A percentile compares a stretch with the other conserved stretches of the same genome.
Evolutionary conservation across 805 yeast genomes (phyloP).

Genomic region (Saccharomycopsis fermentans): DNA sequence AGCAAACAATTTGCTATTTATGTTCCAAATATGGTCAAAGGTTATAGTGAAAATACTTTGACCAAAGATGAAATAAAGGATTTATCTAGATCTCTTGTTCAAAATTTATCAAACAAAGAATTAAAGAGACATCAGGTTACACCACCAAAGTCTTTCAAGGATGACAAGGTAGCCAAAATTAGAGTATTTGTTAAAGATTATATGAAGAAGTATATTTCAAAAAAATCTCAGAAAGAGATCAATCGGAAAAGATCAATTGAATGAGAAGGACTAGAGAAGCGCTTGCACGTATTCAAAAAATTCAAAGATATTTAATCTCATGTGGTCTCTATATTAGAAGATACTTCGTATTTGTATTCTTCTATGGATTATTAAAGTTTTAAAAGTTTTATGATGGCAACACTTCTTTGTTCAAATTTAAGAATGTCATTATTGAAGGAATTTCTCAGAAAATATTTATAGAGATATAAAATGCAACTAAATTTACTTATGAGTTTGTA

Average conservation of each 20-base stretch:
- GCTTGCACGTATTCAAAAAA: not conserved
- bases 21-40: slow-evolving; percentile 71
- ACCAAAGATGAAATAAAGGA: slow-evolving; percentile 66
- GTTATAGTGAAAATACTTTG: slow-evolving; percentile 46
- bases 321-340: not conserved
- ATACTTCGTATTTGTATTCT: not conserved
- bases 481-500: not conserved
- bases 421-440: not conserved
- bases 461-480: not conserved
- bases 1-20: slow-evolving; percentile 48
- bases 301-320: not conserved
- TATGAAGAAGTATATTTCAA: slow-evolving; percentile 47
- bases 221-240: not conserved
- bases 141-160: slow-evolving; percentile 48
- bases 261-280: not conserved
- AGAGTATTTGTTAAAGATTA: slow-evolving; percentile 51
- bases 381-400: not conserved
- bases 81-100: slow-evolving; percentile 72
- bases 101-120: slow-evolving; percentile 61
- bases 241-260: not conserved
- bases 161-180: slow-evolving; percentile 60
- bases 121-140: slow-evolving; percentile 32
- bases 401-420: not conserved
- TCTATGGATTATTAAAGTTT: no score
- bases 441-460: no score